Percentiles rank a stretch among this genome's conserved stretches.
Conservation (phyloP, 495 filamentous ascomycete species). For the Lepidopterella palustris region DNA sequence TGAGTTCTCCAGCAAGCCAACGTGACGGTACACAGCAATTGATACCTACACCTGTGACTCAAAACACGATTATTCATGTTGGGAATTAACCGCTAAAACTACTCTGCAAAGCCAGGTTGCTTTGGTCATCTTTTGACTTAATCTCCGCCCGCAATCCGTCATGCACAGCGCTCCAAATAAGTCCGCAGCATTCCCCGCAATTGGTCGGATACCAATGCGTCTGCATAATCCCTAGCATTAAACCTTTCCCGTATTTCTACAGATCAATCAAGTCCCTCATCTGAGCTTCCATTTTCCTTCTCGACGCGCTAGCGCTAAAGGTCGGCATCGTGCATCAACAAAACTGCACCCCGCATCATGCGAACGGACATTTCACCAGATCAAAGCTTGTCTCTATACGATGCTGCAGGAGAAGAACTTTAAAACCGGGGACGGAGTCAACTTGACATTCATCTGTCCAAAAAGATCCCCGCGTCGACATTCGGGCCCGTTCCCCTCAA, state of each 20-base stretch:
- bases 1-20: background rate
- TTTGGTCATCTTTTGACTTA: background rate
- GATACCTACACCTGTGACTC: background rate
- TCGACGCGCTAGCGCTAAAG: background rate
- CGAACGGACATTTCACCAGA: background rate
- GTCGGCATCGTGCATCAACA: background rate
- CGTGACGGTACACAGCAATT: background rate
- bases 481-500: background rate
- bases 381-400: background rate
- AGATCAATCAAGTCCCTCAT: no score
- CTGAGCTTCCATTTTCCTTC: conserved; percentile 1
- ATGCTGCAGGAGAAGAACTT: background rate
- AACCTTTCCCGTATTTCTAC: background rate
- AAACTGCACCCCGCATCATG: background rate
- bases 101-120: background rate
- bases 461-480: background rate
- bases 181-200: background rate
- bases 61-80: no score
- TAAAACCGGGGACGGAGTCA: background rate
- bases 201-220: background rate
- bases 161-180: background rate
- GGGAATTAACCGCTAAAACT: no score
- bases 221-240: background rate
- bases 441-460: background rate
- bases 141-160: background rate